Conservation (phyloP, 2,329 filamentous ascomycete species). For the Sporothrix pallida region DNA sequence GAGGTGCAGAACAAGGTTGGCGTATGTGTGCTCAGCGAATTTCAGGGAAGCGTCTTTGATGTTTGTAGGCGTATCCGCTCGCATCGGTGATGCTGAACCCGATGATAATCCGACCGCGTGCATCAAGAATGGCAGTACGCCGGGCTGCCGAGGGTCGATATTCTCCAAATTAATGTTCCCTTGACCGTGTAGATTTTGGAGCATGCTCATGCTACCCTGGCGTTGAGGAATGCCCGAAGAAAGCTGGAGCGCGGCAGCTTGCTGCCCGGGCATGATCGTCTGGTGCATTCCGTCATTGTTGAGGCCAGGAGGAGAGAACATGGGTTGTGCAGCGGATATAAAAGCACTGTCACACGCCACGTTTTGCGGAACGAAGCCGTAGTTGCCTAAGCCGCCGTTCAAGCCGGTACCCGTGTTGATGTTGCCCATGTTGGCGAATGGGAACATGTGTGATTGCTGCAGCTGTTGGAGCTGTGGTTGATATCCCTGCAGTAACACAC, state of each 20-base stretch:
- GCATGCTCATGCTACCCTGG: constrained; percentile 4
- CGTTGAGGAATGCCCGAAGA: not conserved
- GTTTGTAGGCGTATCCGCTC: constrained; percentile 41
- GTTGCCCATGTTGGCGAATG: constrained; percentile 40
- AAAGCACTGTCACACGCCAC: constrained; percentile 45
- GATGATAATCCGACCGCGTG: constrained; percentile 9
- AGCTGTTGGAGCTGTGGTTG: constrained; percentile 44
- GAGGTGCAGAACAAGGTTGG: constrained; percentile 70
- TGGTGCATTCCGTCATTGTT: constrained; percentile 29
- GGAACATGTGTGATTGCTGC: constrained; percentile 34
- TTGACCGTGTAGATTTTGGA: not conserved
- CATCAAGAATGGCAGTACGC: not conserved
- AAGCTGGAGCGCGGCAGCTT: constrained; percentile 20
- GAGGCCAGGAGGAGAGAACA: constrained; percentile 34
- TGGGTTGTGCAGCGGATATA: constrained; percentile 42
- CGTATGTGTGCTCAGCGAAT: constrained; percentile 74
- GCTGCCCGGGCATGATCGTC: constrained; percentile 12
- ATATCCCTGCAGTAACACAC: constrained; percentile 43
- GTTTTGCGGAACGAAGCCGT: constrained; percentile 47
- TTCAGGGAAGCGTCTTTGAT: constrained; percentile 73
- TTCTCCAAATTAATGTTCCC: constrained; percentile 40
- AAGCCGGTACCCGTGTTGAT: constrained; percentile 10
- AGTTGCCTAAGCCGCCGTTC: constrained; percentile 20
- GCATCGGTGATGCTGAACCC: constrained; percentile 17
- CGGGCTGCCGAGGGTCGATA: constrained; percentile 32